Evolutionary conservation across 2,329 filamentous ascomycete genomes (phyloP).

Genomic region (Phaeophleospora eucalypticola): DNA sequence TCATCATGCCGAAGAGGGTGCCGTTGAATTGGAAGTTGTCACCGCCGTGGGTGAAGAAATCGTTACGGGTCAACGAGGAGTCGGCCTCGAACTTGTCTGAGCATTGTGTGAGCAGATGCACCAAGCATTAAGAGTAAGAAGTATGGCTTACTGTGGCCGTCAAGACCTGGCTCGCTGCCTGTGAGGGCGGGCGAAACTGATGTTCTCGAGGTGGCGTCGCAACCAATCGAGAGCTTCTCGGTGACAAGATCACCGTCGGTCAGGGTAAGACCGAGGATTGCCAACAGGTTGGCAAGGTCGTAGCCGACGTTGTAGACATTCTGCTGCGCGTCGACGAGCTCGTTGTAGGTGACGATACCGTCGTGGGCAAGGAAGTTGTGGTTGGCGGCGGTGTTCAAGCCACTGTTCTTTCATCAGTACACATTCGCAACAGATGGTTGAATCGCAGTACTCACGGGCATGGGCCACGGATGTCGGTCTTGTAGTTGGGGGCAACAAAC

Average conservation of each 20-base stretch:
- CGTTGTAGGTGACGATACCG: constrained; percentile 40
- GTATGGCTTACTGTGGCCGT: constrained; percentile 45
- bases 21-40: constrained; percentile 39
- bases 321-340: constrained; percentile 45
- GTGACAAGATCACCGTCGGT: constrained; percentile 42
- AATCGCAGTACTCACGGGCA: too few relatives aligned
- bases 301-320: constrained; percentile 46
- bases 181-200: constrained; percentile 33
- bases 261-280: constrained; percentile 37
- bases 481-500: constrained; percentile 34
- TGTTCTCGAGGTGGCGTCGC: constrained; percentile 42
- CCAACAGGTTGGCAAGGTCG: constrained; percentile 39
- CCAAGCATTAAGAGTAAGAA: constrained; percentile 21
- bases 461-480: constrained; percentile 39
- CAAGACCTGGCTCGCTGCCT: constrained; percentile 40
- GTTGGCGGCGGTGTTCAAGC: too few relatives aligned
- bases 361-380: constrained; percentile 43
- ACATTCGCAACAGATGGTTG: too few relatives aligned
- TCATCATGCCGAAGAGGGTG: constrained; percentile 40
- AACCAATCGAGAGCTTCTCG: constrained; percentile 43
- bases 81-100: constrained; percentile 43
- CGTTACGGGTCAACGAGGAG: constrained; percentile 40
- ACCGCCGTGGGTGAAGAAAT: constrained; percentile 36
- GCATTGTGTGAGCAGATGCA: constrained; percentile 35
- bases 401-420: too few relatives aligned